A percentile compares a stretch with the other conserved stretches of the same genome.
phyloP scores from a whole-genome alignment of 805 yeast genomes.

The Suhomyces emberorum region DNA sequence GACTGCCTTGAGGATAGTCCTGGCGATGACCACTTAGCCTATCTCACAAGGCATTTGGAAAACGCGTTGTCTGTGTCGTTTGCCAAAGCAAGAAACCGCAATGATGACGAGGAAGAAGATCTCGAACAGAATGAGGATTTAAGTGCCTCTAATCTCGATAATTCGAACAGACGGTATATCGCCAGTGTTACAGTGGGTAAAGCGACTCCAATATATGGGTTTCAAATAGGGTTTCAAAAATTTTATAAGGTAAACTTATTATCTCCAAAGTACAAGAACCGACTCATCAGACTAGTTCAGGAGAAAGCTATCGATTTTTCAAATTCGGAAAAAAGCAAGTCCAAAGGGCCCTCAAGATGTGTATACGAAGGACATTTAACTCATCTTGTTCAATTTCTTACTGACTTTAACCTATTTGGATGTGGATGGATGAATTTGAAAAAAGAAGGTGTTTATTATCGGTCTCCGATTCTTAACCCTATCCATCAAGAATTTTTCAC shows the following conservation, averaged over 20 bases:
- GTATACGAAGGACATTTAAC: slow-evolving; percentile 80
- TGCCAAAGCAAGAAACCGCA: slow-evolving; percentile 14
- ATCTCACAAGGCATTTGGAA: slow-evolving; percentile 46
- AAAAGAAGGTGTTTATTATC: slow-evolving; percentile 38
- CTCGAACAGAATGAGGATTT: slow-evolving; percentile 1
- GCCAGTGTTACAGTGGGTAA: slow-evolving; percentile 64
- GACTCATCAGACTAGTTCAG: slow-evolving; percentile 48
- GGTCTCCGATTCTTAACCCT: slow-evolving; percentile 49
- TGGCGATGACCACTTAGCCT: slow-evolving; percentile 29
- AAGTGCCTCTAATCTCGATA: not conserved
- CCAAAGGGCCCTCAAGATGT: slow-evolving; percentile 3
- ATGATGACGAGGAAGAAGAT: slow-evolving; percentile 3
- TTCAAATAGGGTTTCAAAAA: slow-evolving; percentile 57
- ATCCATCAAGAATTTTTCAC: not conserved
- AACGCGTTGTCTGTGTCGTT: slow-evolving; percentile 37
- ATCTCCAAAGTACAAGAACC: slow-evolving; percentile 56
- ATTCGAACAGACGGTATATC: slow-evolving; percentile 40
- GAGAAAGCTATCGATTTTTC: slow-evolving; percentile 15
- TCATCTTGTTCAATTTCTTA: slow-evolving; percentile 66
- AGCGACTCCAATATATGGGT: slow-evolving; percentile 85
- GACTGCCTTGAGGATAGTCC: slow-evolving; percentile 46
- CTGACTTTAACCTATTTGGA: slow-evolving; percentile 82
- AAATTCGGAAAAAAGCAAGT: not conserved
- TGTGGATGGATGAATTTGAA: slow-evolving; percentile 68
- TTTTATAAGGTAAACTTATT: slow-evolving; percentile 67